Evolutionary conservation across 2,329 filamentous ascomycete genomes (phyloP).

Genomic region (Camptophora hylomeconis): DNA sequence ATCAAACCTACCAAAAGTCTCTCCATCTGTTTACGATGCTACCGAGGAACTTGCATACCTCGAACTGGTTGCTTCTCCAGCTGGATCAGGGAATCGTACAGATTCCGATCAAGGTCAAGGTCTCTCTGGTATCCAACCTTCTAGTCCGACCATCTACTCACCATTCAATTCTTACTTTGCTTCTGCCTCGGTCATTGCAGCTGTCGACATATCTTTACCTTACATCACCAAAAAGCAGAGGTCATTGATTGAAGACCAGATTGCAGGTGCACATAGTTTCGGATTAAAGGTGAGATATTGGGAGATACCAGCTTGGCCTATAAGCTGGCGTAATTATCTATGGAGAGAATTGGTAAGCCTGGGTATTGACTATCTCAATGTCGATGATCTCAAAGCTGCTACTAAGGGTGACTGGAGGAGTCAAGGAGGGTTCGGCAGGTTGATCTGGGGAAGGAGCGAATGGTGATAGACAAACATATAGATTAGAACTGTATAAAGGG

Average conservation of each 20-base stretch:
- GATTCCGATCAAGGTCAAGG: slow-evolving; percentile 31
- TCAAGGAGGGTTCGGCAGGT: too few relatives aligned
- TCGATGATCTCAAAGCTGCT: slow-evolving; percentile 40
- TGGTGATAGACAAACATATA: too few relatives aligned
- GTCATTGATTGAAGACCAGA: slow-evolving; percentile 35
- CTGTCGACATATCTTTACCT: slow-evolving; percentile 26
- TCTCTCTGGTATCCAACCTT: slow-evolving; percentile 21
- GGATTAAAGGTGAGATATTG: slow-evolving; percentile 46
- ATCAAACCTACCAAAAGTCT: neutral
- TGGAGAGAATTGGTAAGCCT: slow-evolving; percentile 41
- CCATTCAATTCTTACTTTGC: slow-evolving; percentile 44
- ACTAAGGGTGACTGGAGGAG: slow-evolving; percentile 35
- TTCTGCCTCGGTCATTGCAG: slow-evolving; percentile 35
- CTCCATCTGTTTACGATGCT: neutral
- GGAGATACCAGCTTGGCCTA: slow-evolving; percentile 45
- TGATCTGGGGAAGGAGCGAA: too few relatives aligned
- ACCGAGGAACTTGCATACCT: slow-evolving; percentile 3
- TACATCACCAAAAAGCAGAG: slow-evolving; percentile 29
- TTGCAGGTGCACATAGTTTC: slow-evolving; percentile 35
- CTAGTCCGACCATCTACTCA: slow-evolving; percentile 24
- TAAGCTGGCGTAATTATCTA: slow-evolving; percentile 38
- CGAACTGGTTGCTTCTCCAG: neutral
- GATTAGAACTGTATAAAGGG: too few relatives aligned
- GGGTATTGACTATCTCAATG: slow-evolving; percentile 43
- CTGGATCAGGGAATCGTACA: neutral